Conservation (phyloP, 1,284 basidiomycete species). For the Jaminaea rosea region DNA sequence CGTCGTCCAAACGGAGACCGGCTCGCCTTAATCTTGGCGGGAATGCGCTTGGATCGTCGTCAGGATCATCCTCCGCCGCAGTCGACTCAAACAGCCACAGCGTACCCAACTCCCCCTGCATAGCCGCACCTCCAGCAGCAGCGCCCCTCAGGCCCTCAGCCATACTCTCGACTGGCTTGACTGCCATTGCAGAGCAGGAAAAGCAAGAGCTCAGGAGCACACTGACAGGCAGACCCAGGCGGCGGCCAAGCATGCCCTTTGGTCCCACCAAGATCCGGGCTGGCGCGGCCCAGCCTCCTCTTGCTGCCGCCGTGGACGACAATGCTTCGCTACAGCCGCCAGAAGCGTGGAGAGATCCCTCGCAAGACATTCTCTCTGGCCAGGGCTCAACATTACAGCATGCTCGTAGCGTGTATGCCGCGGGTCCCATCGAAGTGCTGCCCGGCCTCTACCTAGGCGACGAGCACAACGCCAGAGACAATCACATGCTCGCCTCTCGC, state of each 20-base stretch:
- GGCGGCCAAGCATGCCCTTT: conserved; percentile 37
- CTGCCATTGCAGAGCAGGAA: conserved; percentile 11
- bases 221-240: conserved; percentile 31
- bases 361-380: conserved; percentile 38
- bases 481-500: conserved; percentile 60
- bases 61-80: no score
- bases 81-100: no score
- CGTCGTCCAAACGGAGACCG: no score
- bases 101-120: no score
- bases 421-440: conserved; percentile 79
- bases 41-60: no score
- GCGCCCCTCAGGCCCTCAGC: no score
- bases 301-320: neutral
- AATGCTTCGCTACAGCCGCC: conserved; percentile 13
- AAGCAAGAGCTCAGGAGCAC: conserved; percentile 33
- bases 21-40: no score
- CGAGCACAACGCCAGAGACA: conserved; percentile 81
- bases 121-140: no score
- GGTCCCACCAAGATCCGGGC: neutral
- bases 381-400: conserved; percentile 39
- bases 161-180: no score
- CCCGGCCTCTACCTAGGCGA: conserved; percentile 86
- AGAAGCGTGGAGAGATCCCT: conserved; percentile 33
- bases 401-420: conserved; percentile 54
- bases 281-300: neutral